These are phyloP conservation scores for Kregervanrija pseudodelftensis DNA, from an alignment of 805 yeast species.

Conservation along the genomic window DNA sequence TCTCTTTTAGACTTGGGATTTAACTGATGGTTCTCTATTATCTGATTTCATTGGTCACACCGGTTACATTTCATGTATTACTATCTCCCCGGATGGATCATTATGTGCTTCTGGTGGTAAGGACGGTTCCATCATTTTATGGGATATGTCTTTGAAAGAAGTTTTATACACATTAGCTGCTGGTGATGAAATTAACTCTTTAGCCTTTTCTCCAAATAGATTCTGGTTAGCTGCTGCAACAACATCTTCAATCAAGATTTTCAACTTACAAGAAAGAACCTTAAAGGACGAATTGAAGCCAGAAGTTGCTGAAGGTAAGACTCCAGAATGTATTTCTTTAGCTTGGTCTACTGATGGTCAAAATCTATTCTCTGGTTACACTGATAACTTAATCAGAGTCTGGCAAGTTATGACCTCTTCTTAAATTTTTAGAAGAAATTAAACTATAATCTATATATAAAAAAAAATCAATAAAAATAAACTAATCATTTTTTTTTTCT, in stretches of 20 bases:
- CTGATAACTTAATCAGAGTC: slow-evolving; percentile 98
- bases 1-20: slow-evolving; percentile 81
- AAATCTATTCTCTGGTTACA: slow-evolving; percentile 99
- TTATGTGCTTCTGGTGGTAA: slow-evolving; percentile 99
- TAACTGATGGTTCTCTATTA: slow-evolving; percentile 61
- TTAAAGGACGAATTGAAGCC: slow-evolving; percentile 97
- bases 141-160: slow-evolving; percentile 87
- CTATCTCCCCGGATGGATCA: slow-evolving; percentile 99
- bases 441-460: no score
- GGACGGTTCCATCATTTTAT: slow-evolving; percentile 97
- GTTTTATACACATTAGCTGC: slow-evolving; percentile 91
- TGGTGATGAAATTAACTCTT: slow-evolving; percentile 94
- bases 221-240: slow-evolving; percentile 99
- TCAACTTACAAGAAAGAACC: slow-evolving; percentile 91
- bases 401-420: slow-evolving; percentile 98
- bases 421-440: slow-evolving; percentile 17
- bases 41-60: slow-evolving; percentile 99
- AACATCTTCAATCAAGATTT: slow-evolving; percentile 94
- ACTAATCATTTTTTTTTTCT: no score
- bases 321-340: slow-evolving; percentile 96
- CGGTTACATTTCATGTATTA: slow-evolving; percentile 95
- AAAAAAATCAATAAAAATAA: no score
- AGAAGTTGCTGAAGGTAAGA: slow-evolving; percentile 93
- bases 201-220: slow-evolving; percentile 99
- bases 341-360: slow-evolving; percentile 99